Evolutionary conservation across 2,329 filamentous ascomycete species (phyloP).

Genomic region (Pseudocercospora musae): DNA sequence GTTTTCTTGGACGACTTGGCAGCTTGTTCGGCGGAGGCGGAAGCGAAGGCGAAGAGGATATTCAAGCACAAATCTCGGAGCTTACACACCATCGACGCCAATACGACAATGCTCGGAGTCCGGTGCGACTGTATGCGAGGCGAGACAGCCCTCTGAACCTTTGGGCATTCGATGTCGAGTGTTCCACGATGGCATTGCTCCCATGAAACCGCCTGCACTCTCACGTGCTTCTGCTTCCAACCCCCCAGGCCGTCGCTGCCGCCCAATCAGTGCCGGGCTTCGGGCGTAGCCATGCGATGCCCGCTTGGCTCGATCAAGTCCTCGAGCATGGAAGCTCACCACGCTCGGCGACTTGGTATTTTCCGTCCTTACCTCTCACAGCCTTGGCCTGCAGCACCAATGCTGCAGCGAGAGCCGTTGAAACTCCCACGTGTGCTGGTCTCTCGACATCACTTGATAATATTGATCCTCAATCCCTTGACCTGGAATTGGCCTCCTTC

Average conservation of each 20-base stretch:
- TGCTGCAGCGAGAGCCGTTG: background rate
- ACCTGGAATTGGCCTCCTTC: background rate
- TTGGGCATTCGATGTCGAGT: background rate
- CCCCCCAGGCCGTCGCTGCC: background rate
- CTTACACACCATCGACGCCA: background rate
- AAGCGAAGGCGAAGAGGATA: background rate
- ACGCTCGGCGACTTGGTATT: constrained; percentile 4
- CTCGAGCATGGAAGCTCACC: constrained; percentile 1
- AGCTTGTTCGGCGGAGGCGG: background rate
- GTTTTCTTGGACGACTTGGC: background rate
- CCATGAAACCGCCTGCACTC: background rate
- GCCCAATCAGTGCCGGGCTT: background rate
- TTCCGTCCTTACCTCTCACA: background rate
- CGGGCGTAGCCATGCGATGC: background rate
- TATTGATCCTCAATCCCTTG: background rate
- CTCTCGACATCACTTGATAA: background rate
- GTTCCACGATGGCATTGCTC: background rate
- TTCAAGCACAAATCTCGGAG: background rate
- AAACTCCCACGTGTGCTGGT: background rate
- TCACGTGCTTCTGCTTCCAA: background rate
- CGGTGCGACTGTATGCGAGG: background rate
- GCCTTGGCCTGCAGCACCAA: background rate
- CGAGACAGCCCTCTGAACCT: background rate
- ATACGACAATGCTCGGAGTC: background rate
- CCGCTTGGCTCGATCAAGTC: background rate